phyloP scores from a whole-genome alignment of 2,329 filamentous ascomycete genomes.

The Colletotrichum salicis region DNA sequence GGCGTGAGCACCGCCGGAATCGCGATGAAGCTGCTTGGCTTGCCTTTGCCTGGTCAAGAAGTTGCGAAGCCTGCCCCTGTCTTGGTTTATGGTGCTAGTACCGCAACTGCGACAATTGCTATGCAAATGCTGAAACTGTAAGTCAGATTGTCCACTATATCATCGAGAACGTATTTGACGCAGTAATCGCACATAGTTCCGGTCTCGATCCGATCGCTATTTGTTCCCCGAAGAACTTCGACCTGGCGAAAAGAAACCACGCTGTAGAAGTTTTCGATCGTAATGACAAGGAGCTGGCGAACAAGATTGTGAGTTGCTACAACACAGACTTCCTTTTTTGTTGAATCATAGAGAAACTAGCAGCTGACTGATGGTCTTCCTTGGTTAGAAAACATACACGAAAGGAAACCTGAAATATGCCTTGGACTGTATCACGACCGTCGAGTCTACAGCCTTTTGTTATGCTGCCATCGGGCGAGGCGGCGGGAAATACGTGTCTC shows the following conservation, averaged over 20 bases:
- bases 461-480: conserved; percentile 40
- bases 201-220: conserved; percentile 46
- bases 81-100: conserved; percentile 43
- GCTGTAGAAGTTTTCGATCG: conserved; percentile 55
- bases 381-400: conserved; percentile 30
- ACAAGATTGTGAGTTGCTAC: conserved; percentile 14
- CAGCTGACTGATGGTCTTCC: neutral
- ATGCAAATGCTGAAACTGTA: conserved; percentile 47
- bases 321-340: conserved; percentile 12
- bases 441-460: conserved; percentile 42
- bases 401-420: conserved; percentile 41
- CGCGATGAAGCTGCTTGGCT: conserved; percentile 54
- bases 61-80: conserved; percentile 36
- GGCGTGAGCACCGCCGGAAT: conserved; percentile 56
- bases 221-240: conserved; percentile 45
- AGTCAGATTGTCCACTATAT: conserved; percentile 10
- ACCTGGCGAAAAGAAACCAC: conserved; percentile 45
- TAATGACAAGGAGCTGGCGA: conserved; percentile 45
- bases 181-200: too few species aligned
- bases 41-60: conserved; percentile 54
- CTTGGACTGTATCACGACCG: conserved; percentile 49
- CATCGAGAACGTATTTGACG: too few species aligned
- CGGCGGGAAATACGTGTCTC: conserved; percentile 40
- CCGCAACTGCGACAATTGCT: conserved; percentile 43
- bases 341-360: neutral